A percentile compares a stretch with the other conserved stretches of the same genome.
Conservation (phyloP, 495 filamentous ascomycete genomes). For the Tuber calosporum region DNA sequence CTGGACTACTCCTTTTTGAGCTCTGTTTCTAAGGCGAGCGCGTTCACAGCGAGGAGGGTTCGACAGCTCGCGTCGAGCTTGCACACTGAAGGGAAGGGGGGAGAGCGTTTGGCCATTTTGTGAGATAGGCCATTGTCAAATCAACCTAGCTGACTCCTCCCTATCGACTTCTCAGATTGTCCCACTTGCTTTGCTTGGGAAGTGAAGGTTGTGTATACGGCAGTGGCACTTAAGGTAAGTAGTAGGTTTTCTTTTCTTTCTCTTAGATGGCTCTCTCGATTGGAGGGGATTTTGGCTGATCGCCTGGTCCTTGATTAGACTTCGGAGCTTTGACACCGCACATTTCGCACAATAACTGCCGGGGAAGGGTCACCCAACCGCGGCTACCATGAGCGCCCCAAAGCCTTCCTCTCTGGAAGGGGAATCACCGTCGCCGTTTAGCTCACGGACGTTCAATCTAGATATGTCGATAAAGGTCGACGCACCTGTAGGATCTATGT, state of each 20-base stretch:
- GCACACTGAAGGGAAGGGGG: slow-evolving; percentile 40
- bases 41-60: slow-evolving; percentile 40
- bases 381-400: slow-evolving; percentile 39
- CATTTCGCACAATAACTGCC: background rate
- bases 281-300: background rate
- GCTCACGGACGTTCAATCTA: slow-evolving; percentile 79
- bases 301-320: background rate
- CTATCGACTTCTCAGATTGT: background rate
- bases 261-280: background rate
- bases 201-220: background rate
- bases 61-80: slow-evolving; percentile 38
- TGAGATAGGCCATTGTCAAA: slow-evolving; percentile 19
- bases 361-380: slow-evolving; percentile 22
- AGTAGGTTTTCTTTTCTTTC: background rate
- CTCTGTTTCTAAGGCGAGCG: slow-evolving; percentile 29
- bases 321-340: background rate
- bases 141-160: background rate
- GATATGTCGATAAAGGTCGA: slow-evolving; percentile 79
- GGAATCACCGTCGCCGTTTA: slow-evolving; percentile 59
- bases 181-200: background rate
- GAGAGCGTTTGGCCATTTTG: slow-evolving; percentile 37
- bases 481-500: slow-evolving; percentile 64
- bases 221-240: background rate
- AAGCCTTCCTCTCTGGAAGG: slow-evolving; percentile 28
- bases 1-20: slow-evolving; percentile 23